A percentile compares a stretch with the other conserved stretches of the same genome.
These are phyloP conservation scores for Leonotis leonurus DNA, from an alignment of 257 asterid genomes.

Conservation along the genomic window DNA sequence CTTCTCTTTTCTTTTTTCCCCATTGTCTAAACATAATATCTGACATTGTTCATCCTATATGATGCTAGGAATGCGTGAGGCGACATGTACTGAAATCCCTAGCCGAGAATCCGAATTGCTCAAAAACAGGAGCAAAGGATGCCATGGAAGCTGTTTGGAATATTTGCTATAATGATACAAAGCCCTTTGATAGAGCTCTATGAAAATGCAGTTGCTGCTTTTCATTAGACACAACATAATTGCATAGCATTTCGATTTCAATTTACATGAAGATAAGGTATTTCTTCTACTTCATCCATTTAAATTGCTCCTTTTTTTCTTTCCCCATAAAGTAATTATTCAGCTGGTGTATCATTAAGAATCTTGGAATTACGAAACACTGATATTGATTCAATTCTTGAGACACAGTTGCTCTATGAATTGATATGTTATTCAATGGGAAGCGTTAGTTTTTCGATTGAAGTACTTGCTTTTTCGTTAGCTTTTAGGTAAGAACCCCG, in stretches of 20 bases:
- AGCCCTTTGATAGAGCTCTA: constrained; percentile 84
- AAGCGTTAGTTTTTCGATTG: background rate
- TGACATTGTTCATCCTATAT: background rate
- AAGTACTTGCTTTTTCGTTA: too few species aligned
- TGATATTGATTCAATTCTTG: background rate
- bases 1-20: too few species aligned
- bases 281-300: background rate
- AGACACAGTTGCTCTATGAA: background rate
- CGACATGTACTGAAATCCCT: constrained; percentile 75
- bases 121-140: constrained; percentile 68
- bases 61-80: constrained; percentile 63
- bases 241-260: background rate
- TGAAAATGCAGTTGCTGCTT: constrained; percentile 23
- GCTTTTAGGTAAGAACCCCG: too few species aligned
- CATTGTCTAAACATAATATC: background rate
- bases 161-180: constrained; percentile 79
- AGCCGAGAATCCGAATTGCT: constrained; percentile 61
- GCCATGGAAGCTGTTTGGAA: constrained; percentile 97
- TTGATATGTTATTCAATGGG: background rate
- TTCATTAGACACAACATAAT: background rate
- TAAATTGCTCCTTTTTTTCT: background rate
- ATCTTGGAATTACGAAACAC: background rate
- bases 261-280: background rate
- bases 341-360: background rate
- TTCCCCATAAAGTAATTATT: background rate